Evolutionary conservation across 306 rosid species (phyloP).

Genomic region (Begonia masoniana): DNA sequence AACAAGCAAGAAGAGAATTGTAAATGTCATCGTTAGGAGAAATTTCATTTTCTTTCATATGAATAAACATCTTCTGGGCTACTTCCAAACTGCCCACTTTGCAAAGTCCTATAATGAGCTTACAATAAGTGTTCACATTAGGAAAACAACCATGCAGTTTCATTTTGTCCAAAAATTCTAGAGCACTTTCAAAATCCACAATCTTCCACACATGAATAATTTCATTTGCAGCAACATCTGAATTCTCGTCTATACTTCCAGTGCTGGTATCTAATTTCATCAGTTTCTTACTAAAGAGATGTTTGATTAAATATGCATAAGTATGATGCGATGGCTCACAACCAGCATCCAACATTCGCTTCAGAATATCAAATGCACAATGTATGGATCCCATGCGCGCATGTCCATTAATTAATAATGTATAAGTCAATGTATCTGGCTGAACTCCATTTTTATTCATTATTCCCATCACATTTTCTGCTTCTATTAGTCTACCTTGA

Average conservation of each 20-base stretch:
- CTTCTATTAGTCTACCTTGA: slow-evolving; percentile 51
- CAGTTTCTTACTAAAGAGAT: slow-evolving; percentile 28
- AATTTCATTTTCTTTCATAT: slow-evolving; percentile 42
- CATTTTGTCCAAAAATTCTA: slow-evolving; percentile 55
- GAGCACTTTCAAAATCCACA: slow-evolving; percentile 37
- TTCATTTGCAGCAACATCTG: slow-evolving; percentile 20
- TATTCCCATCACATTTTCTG: slow-evolving; percentile 43
- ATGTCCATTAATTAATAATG: slow-evolving; percentile 43
- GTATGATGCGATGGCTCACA: slow-evolving; percentile 60
- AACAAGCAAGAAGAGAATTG: slow-evolving; percentile 48
- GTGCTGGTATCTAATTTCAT: slow-evolving; percentile 11
- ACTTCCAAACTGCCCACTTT: slow-evolving; percentile 25
- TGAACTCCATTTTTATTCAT: slow-evolving; percentile 48
- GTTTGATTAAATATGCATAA: slow-evolving; percentile 46
- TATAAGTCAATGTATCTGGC: slow-evolving; percentile 43
- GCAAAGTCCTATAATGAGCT: slow-evolving; percentile 71
- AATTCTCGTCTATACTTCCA: slow-evolving; percentile 16
- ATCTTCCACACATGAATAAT: slow-evolving; percentile 38
- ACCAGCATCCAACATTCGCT: slow-evolving; percentile 44
- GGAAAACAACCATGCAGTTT: slow-evolving; percentile 44
- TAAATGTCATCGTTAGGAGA: slow-evolving; percentile 39
- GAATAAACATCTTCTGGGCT: slow-evolving; percentile 37
- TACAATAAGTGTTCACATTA: slow-evolving; percentile 40
- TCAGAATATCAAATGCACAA: slow-evolving; percentile 55
- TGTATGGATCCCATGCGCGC: slow-evolving; percentile 48